A percentile compares a stretch with the other conserved stretches of the same genome.
These are phyloP conservation scores for Raphanus sativus DNA, from an alignment of 345 rosid species.

Conservation along the genomic window DNA sequence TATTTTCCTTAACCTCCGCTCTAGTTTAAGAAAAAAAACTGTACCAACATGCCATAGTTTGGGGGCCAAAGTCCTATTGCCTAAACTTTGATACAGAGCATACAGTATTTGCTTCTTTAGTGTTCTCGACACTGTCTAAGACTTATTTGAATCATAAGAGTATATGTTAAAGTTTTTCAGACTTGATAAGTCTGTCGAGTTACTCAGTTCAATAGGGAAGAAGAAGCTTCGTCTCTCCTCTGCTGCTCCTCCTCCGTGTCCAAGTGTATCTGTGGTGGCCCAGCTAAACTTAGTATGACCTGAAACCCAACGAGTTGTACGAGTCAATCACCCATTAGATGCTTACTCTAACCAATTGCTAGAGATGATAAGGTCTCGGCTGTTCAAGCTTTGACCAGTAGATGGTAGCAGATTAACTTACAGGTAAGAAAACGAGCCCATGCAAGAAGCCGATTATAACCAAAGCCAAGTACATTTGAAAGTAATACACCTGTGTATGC, in stretches of 20 bases:
- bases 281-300: slow-evolving; percentile 78
- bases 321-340: slow-evolving; percentile 12
- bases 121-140: background rate
- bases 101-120: background rate
- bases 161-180: background rate
- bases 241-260: slow-evolving; percentile 31
- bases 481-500: slow-evolving; percentile 87
- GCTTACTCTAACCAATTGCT: slow-evolving; percentile 1
- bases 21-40: no score
- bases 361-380: background rate
- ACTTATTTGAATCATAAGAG: slow-evolving; percentile 18
- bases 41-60: slow-evolving; percentile 19
- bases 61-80: slow-evolving; percentile 22
- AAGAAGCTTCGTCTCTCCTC: slow-evolving; percentile 37
- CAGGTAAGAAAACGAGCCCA: slow-evolving; percentile 89
- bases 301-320: slow-evolving; percentile 39
- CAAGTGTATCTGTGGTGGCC: slow-evolving; percentile 57
- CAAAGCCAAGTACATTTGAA: slow-evolving; percentile 90
- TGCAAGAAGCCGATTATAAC: slow-evolving; percentile 86
- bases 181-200: background rate
- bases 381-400: slow-evolving; percentile 23
- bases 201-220: slow-evolving; percentile 45
- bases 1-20: background rate
- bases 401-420: slow-evolving; percentile 45
- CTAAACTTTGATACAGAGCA: slow-evolving; percentile 16